Base-by-base conservation (phyloP, 768 basidiomycete genomes). In the Auricularia auricula-judae region DNA sequence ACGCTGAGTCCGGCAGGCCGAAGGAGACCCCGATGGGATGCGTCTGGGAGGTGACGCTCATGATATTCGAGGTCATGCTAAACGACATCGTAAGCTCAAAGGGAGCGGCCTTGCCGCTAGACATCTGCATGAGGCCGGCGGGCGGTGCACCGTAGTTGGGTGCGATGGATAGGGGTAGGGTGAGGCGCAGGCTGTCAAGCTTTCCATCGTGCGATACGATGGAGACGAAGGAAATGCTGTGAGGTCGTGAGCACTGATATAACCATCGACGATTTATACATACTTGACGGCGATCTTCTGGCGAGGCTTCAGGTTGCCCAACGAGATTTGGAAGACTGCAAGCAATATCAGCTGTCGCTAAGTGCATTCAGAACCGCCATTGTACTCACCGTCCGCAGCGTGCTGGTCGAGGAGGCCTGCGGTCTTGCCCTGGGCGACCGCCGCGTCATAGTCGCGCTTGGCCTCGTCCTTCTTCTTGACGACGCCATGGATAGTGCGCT, bases 401-500 rank as follows among this genome's bases (percentile, higher is more conserved):
- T 59, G 4, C 23, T 76, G 78, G 65, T 82, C 79, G 5, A 83
- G 69, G 54, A 86, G 71, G 1, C 79, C 82, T 1, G 82, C 73
- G 1, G 71, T 67, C 63, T 74, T 74, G 10, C 82, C 82, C 14
- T 73, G 70, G 14, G 71, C 68, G 5, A 79, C 62, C 1, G 82
- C 83, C 29, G 71, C 68, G 62, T 78, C 75, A 59, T 79, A 81
- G 21, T 76, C 74, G 60, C 73, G 68, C 35, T 69, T 67, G 0
- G 85, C 85, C 58, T 73, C 68, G 18, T 72, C 73, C 62, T 77
- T 84, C 64, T 84, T 83, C 66, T 82, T 82, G 3, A 75, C 78
- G n/a, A 79, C 70, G 4, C 82, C 85, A 8, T 71, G 66, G 3
- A 86, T 71, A 3, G 74, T 67, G 0, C 76, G 72, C 4, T 79